Percentiles rank a stretch among this genome's conserved stretches.
phyloP scores from a whole-genome alignment of 2,329 filamentous ascomycete genomes.

The Botrytis sinoallii region DNA sequence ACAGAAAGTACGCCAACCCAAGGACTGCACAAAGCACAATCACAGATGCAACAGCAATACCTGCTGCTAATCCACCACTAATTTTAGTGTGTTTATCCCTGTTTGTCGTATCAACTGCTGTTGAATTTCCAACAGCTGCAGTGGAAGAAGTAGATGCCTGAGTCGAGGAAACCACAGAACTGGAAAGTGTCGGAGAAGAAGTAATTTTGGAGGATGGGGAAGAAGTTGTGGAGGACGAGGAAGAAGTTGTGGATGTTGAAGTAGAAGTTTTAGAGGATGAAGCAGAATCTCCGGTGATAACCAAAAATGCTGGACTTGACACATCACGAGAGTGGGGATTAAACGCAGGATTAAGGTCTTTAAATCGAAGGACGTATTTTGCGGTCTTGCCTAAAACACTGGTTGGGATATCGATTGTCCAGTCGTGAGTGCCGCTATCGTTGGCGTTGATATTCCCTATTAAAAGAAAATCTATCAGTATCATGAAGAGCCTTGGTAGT shows the following conservation, averaged over 20 bases:
- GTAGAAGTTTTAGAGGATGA: background rate
- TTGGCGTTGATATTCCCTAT: background rate
- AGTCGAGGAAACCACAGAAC: background rate
- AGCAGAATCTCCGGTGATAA: background rate
- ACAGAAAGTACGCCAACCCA: background rate
- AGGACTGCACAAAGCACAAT: background rate
- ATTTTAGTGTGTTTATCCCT: background rate
- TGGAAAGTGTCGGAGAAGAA: background rate
- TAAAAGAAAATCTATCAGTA: background rate
- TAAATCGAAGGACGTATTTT: background rate
- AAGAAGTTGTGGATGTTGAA: background rate
- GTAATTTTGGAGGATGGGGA: background rate
- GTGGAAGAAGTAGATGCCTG: background rate
- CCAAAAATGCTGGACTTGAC: background rate
- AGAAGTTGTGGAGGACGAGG: background rate
- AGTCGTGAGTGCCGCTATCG: background rate
- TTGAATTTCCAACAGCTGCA: background rate
- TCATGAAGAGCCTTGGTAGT: background rate
- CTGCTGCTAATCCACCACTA: background rate
- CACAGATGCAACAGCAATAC: background rate
- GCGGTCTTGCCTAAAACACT: background rate
- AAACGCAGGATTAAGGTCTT: background rate
- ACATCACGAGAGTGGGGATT: background rate
- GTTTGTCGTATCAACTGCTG: background rate
- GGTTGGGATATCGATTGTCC: background rate